Percentiles rank a stretch among this genome's conserved stretches.
Conservation (phyloP, 441 rosid species). For the Pelargonium myrrhifolium region DNA sequence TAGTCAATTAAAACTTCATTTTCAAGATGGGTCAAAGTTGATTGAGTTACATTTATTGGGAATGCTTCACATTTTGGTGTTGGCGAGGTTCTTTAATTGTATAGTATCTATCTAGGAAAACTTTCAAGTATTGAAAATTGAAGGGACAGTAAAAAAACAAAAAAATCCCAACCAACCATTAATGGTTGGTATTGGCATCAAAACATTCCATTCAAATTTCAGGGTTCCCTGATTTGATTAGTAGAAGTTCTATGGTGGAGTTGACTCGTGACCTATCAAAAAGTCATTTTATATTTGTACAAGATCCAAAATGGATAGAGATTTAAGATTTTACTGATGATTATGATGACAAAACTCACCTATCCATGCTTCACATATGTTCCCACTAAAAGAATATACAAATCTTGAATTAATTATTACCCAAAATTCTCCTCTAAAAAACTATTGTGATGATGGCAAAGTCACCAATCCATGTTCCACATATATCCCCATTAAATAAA, state of each 20-base stretch:
- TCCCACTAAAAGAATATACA: constrained; percentile 7
- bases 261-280: not conserved
- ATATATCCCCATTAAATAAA: not conserved
- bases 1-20: not conserved
- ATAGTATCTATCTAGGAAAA: constrained; percentile 1
- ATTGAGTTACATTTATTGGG: not conserved
- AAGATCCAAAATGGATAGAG: not conserved
- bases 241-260: not conserved
- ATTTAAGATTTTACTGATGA: constrained; percentile 6
- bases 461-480: not conserved
- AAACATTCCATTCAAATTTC: not conserved
- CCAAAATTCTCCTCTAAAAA: not conserved
- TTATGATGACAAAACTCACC: constrained; percentile 4
- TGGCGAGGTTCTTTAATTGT: not conserved
- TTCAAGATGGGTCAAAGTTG: not conserved
- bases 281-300: not conserved
- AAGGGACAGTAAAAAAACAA: not conserved
- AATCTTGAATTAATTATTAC: constrained; percentile 3
- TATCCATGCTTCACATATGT: constrained; percentile 8
- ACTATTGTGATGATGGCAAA: not conserved
- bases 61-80: not conserved
- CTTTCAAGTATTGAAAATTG: not conserved
- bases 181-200: not conserved
- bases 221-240: not conserved
- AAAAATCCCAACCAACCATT: not conserved